Evolutionary conservation across 257 asterid genomes (phyloP), one percentile per base, ranked within the genome.

Genomic region (Ajuga chamaepitys): DNA sequence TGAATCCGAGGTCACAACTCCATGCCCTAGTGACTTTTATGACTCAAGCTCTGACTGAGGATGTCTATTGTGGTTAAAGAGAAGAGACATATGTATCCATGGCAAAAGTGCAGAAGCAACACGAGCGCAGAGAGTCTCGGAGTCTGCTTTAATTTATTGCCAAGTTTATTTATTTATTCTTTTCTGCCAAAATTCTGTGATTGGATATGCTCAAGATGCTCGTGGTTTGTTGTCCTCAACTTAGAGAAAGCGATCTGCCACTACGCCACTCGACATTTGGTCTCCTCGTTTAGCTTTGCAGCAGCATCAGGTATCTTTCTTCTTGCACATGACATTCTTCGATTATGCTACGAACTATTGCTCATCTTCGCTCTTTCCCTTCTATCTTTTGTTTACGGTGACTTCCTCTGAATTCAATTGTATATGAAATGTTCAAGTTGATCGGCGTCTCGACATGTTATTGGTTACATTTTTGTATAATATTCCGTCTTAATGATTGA

Each of bases 21-120:
- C 98, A 8, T 88, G 95, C 72, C 96, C 96, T 4, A 88, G 98
- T 57, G 98, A 86, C 70, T 86, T 92, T 82, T 88, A 88, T 7
- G 98, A 92, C 62, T 89, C 95, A 7, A 74, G 52, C 79, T 88
- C 96, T 4, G 96, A 88, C 56, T 88, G 81, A 88, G 74, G 72
- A 71, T 58, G 34, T 46, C 37, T 26, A 21, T 41, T 6, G 52
- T 51, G 59, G 72, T 14, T n/a, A n/a, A n/a, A n/a, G n/a, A n/a
- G n/a, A 56, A 50, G 37, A 26, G 34, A 45, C 63, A 44, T 65
- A 60, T 73, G 14, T 3, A 20, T 56, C 54, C 44, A 11, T 65
- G 72, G 78, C 72, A 8, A 69, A 30, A 79, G 38, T 67, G 72
- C 72, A 66, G 73, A 64, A 66, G 67, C 62, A 71, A 71, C 66